A percentile compares a stretch with the other conserved stretches of the same genome.
Conservation (phyloP, 441 rosid species). For the Raphanus hybrid region DNA sequence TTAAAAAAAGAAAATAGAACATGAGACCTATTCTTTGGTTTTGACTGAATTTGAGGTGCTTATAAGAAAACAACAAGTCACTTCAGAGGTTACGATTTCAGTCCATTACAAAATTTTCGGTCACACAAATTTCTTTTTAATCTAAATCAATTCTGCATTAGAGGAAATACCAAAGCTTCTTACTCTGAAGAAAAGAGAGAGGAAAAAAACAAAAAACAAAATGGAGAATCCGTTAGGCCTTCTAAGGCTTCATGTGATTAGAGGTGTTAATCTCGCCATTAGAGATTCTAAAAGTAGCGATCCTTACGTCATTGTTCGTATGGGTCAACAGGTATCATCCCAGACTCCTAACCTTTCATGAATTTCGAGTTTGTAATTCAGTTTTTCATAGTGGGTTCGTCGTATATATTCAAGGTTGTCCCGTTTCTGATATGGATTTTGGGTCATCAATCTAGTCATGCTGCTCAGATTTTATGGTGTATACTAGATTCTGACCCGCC, state of each 20-base stretch:
- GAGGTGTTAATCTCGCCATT: slow-evolving; percentile 64
- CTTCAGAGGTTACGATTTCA: slow-evolving; percentile 20
- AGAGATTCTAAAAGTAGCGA: slow-evolving; percentile 59
- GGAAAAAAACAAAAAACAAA: neutral
- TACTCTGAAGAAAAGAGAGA: slow-evolving; percentile 17
- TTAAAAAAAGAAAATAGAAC: neutral
- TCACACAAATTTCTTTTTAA: neutral
- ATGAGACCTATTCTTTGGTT: slow-evolving; percentile 15
- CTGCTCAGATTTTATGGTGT: too few relatives aligned
- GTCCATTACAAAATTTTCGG: neutral
- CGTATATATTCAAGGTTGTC: neutral
- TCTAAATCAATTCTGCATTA: neutral
- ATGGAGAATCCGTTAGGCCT: slow-evolving; percentile 65
- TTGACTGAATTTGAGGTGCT: slow-evolving; percentile 34
- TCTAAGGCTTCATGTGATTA: slow-evolving; percentile 54
- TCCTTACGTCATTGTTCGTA: slow-evolving; percentile 57
- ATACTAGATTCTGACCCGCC: too few relatives aligned
- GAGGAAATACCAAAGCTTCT: neutral
- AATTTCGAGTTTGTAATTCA: too few relatives aligned
- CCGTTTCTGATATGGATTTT: neutral
- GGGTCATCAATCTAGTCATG: neutral
- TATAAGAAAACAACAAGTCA: neutral
- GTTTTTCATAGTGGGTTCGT: neutral
- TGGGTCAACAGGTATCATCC: slow-evolving; percentile 54
- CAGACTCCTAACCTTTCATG: neutral